Conservation (phyloP, 106 monocot species). For the Dendrobium catenatum region DNA sequence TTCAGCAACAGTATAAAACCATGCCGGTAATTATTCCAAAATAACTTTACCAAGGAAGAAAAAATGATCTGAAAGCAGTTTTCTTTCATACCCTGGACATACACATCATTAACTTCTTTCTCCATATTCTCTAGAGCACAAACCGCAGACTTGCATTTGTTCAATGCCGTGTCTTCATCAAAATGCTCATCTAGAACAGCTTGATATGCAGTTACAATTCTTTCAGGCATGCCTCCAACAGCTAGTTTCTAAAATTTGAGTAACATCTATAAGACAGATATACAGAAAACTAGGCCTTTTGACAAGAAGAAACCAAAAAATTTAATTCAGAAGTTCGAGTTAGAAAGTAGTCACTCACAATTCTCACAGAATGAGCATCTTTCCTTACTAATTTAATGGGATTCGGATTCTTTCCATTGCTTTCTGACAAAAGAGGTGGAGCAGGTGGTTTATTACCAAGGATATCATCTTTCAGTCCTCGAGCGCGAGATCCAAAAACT, state of each 20-base stretch:
- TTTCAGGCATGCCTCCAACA: constrained; percentile 94
- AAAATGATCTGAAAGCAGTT: not conserved
- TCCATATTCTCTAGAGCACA: constrained; percentile 49
- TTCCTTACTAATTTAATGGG: constrained; percentile 71
- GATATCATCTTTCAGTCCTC: constrained; percentile 78
- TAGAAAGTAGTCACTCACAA: constrained; percentile 41
- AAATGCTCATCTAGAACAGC: constrained; percentile 66
- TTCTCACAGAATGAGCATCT: constrained; percentile 73
- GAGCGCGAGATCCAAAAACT: constrained; percentile 93
- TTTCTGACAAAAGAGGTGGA: constrained; percentile 33
- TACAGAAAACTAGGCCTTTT: not conserved
- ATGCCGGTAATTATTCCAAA: not conserved
- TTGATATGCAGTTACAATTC: constrained; percentile 84
- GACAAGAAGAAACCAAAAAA: not conserved
- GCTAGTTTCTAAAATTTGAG: constrained; percentile 69
- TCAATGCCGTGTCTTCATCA: constrained; percentile 67
- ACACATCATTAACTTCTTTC: constrained; percentile 56
- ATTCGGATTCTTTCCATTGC: constrained; percentile 51
- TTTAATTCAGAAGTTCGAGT: not conserved
- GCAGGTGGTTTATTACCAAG: constrained; percentile 49
- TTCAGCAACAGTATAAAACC: not conserved
- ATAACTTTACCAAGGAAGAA: not conserved
- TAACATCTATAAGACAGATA: constrained; percentile 3
- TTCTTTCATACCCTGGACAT: constrained; percentile 42
- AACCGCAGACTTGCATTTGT: constrained; percentile 66